phyloP scores from a whole-genome alignment of 2,329 filamentous ascomycete genomes.

The Talaromyces sp. region DNA sequence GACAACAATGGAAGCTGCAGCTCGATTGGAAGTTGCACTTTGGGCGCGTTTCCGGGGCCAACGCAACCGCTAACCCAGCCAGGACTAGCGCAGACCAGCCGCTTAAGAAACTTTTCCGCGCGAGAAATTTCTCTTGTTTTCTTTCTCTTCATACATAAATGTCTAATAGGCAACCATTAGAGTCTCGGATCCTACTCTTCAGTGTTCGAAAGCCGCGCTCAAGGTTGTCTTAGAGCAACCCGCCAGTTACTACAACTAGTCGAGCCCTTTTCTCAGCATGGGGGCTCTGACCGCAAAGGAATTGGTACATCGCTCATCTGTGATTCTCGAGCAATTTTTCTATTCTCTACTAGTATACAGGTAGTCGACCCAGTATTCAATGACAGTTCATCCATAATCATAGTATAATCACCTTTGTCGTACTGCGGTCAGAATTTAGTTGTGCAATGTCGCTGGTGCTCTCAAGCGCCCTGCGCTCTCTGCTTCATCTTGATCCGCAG shows the following conservation, averaged over 20 bases:
- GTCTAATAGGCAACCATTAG: constrained; percentile 86
- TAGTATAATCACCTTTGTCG: not conserved
- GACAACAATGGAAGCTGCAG: not conserved
- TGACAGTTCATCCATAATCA: not conserved
- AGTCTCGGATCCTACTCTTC: constrained; percentile 94
- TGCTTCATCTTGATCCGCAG: constrained; percentile 83
- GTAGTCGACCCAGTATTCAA: too few relatives aligned
- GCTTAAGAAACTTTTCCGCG: constrained; percentile 21
- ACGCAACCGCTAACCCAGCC: constrained; percentile 22
- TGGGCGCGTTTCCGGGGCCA: constrained; percentile 26
- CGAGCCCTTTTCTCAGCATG: constrained; percentile 52
- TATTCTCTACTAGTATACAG: not conserved
- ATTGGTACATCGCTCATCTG: constrained; percentile 35
- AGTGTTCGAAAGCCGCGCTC: constrained; percentile 95
- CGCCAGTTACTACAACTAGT: constrained; percentile 69
- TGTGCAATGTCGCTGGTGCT: not conserved
- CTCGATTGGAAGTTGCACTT: constrained; percentile 7
- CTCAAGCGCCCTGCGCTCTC: constrained; percentile 30
- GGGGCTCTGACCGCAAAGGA: constrained; percentile 48
- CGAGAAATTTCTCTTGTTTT: constrained; percentile 33
- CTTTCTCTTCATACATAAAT: constrained; percentile 47
- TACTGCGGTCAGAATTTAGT: not conserved
- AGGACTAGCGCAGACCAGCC: constrained; percentile 25
- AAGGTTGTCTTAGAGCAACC: constrained; percentile 85
- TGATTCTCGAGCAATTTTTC: not conserved